A percentile compares a stretch with the other conserved stretches of the same genome.
These are phyloP conservation scores for Aciculosporium take DNA, from an alignment of 2,329 filamentous ascomycete genomes.

Conservation along the genomic window DNA sequence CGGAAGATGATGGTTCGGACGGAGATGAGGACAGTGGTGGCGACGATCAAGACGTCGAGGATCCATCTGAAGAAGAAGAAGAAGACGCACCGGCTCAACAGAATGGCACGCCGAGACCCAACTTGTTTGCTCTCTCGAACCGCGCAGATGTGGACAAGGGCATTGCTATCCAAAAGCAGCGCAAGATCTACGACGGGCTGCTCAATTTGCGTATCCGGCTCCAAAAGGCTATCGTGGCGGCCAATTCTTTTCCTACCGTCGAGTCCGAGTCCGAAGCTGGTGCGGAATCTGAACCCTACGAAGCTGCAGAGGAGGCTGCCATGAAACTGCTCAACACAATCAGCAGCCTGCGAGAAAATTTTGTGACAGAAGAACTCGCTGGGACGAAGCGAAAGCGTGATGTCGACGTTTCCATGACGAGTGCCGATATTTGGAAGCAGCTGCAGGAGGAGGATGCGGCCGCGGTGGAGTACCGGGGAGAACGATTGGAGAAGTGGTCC, in stretches of 20 bases:
- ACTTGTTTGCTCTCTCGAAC: conserved; percentile 17
- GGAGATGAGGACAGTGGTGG: conserved; percentile 22
- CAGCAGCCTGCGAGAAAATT: conserved; percentile 50
- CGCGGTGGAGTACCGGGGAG: conserved; percentile 47
- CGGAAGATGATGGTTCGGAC: conserved; percentile 21
- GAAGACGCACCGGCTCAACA: conserved; percentile 11
- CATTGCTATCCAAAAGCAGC: conserved; percentile 70
- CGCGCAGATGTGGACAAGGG: conserved; percentile 64
- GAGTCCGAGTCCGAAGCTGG: conserved; percentile 24
- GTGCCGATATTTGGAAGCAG: conserved; percentile 55
- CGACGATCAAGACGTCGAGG: conserved; percentile 20
- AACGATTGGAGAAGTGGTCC: conserved; percentile 81
- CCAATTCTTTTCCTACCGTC: conserved; percentile 53
- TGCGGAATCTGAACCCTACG: conserved; percentile 40
- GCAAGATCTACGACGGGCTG: conserved; percentile 73
- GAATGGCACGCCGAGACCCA: conserved; percentile 19
- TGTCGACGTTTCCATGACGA: conserved; percentile 41
- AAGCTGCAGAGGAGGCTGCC: conserved; percentile 72
- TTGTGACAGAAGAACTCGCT: conserved; percentile 34
- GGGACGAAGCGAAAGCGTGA: conserved; percentile 49
- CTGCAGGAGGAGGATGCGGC: conserved; percentile 52
- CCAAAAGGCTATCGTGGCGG: conserved; percentile 75
- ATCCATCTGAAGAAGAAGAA: conserved; percentile 17
- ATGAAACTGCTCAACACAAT: conserved; percentile 74
- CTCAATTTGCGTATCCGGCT: conserved; percentile 83